Evolutionary conservation across 805 yeast species (phyloP).

Genomic region (Barnettozyma populi): DNA sequence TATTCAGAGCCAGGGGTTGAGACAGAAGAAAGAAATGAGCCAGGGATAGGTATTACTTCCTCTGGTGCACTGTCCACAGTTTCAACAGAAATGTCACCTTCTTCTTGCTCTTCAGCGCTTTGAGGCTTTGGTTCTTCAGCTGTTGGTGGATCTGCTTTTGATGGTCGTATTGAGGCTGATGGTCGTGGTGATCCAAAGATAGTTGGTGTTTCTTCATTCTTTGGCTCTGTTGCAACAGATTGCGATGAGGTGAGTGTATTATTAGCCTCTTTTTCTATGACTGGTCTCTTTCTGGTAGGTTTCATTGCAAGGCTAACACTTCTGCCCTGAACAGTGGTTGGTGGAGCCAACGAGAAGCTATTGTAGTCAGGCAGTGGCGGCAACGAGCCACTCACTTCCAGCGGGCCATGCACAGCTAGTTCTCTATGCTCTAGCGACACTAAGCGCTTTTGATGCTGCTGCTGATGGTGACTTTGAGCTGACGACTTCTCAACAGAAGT

Average conservation of each 20-base stretch:
- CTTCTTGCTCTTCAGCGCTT: not conserved
- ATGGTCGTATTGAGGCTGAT: not conserved
- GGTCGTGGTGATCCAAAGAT: not conserved
- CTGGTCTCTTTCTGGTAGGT: slow-evolving; percentile 17
- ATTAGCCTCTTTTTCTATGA: not conserved
- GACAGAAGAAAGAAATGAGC: not conserved
- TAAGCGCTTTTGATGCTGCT: not conserved
- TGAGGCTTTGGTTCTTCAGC: not conserved
- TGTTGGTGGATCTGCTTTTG: not conserved
- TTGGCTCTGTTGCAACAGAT: not conserved
- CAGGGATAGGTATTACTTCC: not conserved
- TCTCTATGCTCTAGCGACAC: not conserved
- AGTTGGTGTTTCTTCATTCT: not conserved
- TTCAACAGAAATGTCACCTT: not conserved
- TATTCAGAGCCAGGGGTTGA: not conserved
- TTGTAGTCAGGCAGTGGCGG: slow-evolving; percentile 27
- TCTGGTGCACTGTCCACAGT: not conserved
- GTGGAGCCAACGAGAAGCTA: slow-evolving; percentile 20
- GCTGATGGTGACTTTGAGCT: not conserved
- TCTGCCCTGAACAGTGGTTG: slow-evolving; percentile 25
- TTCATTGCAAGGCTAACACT: slow-evolving; percentile 19
- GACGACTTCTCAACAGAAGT: too few species aligned
- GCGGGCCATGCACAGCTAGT: slow-evolving; percentile 5
- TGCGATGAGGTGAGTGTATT: not conserved
- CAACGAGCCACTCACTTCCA: slow-evolving; percentile 12